phyloP scores from a whole-genome alignment of 2,329 filamentous ascomycete species.

The Acrodontium crateriforme region DNA sequence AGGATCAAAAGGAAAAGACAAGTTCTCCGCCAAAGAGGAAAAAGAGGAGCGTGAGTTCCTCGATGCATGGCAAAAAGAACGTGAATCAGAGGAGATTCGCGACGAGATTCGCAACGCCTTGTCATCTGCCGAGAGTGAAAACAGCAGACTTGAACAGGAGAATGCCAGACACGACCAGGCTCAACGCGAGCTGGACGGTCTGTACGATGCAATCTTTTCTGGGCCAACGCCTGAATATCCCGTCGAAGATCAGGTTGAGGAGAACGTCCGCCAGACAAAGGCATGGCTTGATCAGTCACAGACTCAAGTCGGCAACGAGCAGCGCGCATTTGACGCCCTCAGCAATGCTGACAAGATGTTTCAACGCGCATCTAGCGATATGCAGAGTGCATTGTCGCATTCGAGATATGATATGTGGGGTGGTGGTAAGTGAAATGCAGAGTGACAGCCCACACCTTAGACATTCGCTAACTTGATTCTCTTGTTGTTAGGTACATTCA shows the following conservation, averaged over 20 bases:
- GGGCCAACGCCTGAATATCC: constrained; percentile 40
- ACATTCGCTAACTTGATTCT: too few species aligned
- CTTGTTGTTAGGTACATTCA: too few species aligned
- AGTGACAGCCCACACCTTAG: too few species aligned
- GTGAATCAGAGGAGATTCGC: constrained; percentile 32
- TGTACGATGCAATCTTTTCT: constrained; percentile 42
- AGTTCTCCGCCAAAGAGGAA: constrained; percentile 35
- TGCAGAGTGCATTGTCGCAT: constrained; percentile 30
- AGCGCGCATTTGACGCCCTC: constrained; percentile 24
- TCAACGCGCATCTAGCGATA: constrained; percentile 21
- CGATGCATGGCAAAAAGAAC: constrained; percentile 36
- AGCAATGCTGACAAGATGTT: constrained; percentile 27
- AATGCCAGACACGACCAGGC: constrained; percentile 26
- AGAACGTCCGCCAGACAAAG: constrained; percentile 22
- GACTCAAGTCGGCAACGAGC: constrained; percentile 26
- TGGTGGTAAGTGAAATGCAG: constrained; percentile 26
- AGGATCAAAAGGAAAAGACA: constrained; percentile 31
- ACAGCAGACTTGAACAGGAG: constrained; percentile 24
- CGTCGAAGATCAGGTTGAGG: constrained; percentile 39
- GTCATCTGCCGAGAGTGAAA: constrained; percentile 26
- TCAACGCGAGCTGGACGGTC: constrained; percentile 34
- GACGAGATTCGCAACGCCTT: constrained; percentile 29
- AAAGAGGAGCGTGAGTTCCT: constrained; percentile 44
- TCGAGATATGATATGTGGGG: constrained; percentile 37
- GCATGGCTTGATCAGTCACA: constrained; percentile 27